A percentile compares a stretch with the other conserved stretches of the same genome.
phyloP scores from a whole-genome alignment of 2,329 filamentous ascomycete genomes.

The Cordyceps militaris region DNA sequence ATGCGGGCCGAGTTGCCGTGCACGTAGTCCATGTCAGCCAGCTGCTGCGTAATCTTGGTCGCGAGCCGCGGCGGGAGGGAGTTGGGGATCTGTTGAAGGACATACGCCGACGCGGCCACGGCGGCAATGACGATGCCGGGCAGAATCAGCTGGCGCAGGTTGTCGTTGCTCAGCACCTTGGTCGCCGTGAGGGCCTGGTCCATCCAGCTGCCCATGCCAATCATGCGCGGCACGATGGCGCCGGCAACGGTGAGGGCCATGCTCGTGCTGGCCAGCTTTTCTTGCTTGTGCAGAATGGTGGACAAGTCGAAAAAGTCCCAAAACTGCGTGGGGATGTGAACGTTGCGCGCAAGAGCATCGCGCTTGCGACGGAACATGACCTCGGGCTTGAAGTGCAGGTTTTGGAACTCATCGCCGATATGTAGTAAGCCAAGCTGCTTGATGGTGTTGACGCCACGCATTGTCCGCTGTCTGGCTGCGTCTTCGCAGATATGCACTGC shows the following conservation, averaged over 20 bases:
- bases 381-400: slow-evolving; percentile 81
- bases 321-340: slow-evolving; percentile 80
- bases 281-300: slow-evolving; percentile 77
- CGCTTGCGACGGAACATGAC: slow-evolving; percentile 87
- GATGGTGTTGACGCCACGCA: slow-evolving; percentile 76
- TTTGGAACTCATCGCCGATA: slow-evolving; percentile 77
- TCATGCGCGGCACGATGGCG: slow-evolving; percentile 71
- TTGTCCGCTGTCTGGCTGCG: slow-evolving; percentile 69
- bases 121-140: slow-evolving; percentile 74
- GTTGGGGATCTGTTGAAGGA: slow-evolving; percentile 79
- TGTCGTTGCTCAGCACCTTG: slow-evolving; percentile 74
- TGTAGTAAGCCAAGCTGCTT: slow-evolving; percentile 84
- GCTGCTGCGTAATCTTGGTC: slow-evolving; percentile 73
- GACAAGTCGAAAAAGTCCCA: slow-evolving; percentile 90
- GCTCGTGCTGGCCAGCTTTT: slow-evolving; percentile 88
- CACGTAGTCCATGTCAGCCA: slow-evolving; percentile 82
- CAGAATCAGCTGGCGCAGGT: slow-evolving; percentile 70
- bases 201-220: slow-evolving; percentile 82
- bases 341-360: slow-evolving; percentile 74
- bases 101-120: slow-evolving; percentile 67
- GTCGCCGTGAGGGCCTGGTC: slow-evolving; percentile 77
- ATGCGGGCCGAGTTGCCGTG: slow-evolving; percentile 84
- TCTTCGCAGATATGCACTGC: slow-evolving; percentile 78
- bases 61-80: slow-evolving; percentile 82
- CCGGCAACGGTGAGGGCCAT: slow-evolving; percentile 91